A percentile compares a stretch with the other conserved stretches of the same genome.
phyloP scores from a whole-genome alignment of 768 basidiomycete species.

The Amanita exitialis region DNA sequence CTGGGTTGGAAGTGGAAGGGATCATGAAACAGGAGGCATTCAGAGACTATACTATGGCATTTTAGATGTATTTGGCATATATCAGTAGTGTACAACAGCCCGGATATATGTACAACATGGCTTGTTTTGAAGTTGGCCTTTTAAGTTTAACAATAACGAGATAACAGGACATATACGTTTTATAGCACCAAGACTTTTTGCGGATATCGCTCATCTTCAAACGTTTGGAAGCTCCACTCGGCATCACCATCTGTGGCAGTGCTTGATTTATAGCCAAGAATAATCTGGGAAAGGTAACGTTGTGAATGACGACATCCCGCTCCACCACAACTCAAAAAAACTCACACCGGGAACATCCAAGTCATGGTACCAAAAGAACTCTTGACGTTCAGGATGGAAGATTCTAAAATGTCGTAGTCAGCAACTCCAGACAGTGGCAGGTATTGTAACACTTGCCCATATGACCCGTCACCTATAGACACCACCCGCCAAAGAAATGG shows the following conservation, averaged over 20 bases:
- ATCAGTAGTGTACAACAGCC: neutral
- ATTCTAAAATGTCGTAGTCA: neutral
- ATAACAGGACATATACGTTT: neutral
- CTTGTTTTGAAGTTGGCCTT: neutral
- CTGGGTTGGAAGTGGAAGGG: slow-evolving; percentile 20
- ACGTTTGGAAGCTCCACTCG: neutral
- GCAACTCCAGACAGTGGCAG: neutral
- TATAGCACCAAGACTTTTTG: neutral
- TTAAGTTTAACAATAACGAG: neutral
- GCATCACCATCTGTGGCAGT: neutral
- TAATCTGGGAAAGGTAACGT: neutral
- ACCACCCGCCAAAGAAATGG: neutral
- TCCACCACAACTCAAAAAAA: neutral
- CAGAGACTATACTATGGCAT: slow-evolving; percentile 41
- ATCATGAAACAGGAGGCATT: slow-evolving; percentile 42
- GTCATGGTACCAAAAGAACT: neutral
- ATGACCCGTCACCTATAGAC: neutral
- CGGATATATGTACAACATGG: neutral
- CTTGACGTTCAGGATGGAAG: neutral
- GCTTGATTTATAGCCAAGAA: neutral
- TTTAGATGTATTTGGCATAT: neutral
- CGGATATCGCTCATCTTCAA: neutral
- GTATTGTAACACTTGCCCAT: neutral
- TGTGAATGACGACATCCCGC: neutral
- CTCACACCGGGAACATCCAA: neutral